A percentile compares a stretch with the other conserved stretches of the same genome.
phyloP scores from a whole-genome alignment of 257 asterid genomes.

The Marsdenia floribunda region DNA sequence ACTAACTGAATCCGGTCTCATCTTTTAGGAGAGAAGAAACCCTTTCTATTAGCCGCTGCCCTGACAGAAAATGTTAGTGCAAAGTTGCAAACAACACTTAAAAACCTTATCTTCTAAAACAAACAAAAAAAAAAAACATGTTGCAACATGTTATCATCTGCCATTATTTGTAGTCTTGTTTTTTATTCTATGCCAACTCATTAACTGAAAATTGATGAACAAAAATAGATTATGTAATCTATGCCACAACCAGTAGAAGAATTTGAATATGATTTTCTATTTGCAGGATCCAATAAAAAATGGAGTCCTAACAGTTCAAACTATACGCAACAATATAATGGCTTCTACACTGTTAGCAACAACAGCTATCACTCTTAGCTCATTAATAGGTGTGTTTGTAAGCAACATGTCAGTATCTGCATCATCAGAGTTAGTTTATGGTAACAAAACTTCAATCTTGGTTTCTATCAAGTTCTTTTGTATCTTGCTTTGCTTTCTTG shows the following conservation, averaged over 20 bases:
- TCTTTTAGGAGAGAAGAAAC: not conserved
- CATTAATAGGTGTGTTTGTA: constrained; percentile 74
- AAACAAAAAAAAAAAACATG: too few species aligned
- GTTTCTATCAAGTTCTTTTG: constrained; percentile 60
- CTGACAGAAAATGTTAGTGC: too few species aligned
- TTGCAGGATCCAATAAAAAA: constrained; percentile 77
- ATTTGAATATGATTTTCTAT: constrained; percentile 6
- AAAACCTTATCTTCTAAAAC: too few species aligned
- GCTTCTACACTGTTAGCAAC: constrained; percentile 90
- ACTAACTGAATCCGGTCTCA: not conserved
- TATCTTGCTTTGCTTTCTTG: constrained; percentile 69
- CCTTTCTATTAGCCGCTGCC: too few species aligned
- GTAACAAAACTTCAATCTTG: constrained; percentile 35
- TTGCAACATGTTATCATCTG: not conserved
- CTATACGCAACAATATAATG: constrained; percentile 90
- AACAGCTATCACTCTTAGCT: constrained; percentile 75
- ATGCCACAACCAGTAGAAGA: not conserved
- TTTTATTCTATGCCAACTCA: not conserved
- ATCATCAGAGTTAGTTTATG: constrained; percentile 35
- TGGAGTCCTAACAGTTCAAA: constrained; percentile 76
- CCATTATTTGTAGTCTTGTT: not conserved
- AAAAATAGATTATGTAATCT: not conserved
- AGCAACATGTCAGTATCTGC: constrained; percentile 51
- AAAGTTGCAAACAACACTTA: too few species aligned
- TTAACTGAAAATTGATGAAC: not conserved